Conservation (phyloP, 768 basidiomycete species). For the Royoungia palumana region DNA sequence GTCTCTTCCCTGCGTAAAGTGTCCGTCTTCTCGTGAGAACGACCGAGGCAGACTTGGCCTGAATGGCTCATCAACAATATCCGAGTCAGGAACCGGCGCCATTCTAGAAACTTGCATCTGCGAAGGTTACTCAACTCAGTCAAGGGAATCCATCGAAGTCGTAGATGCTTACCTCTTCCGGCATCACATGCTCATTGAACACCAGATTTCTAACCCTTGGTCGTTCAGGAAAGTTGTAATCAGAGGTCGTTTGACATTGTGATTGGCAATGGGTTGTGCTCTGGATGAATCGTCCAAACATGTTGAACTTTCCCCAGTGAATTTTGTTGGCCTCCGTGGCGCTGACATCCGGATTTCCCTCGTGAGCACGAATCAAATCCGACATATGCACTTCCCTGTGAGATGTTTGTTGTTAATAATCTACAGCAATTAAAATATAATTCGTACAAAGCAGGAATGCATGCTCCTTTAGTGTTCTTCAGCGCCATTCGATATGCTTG, state of each 20-base stretch:
- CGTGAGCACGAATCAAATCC: slow-evolving; percentile 83
- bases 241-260: slow-evolving; percentile 57
- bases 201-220: slow-evolving; percentile 53
- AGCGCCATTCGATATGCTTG: slow-evolving; percentile 89
- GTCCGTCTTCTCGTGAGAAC: slow-evolving; percentile 31
- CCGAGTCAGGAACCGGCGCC: slow-evolving; percentile 44
- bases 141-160: not conserved
- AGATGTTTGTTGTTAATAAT: slow-evolving; percentile 10
- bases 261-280: slow-evolving; percentile 76
- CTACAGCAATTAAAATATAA: slow-evolving; percentile 1
- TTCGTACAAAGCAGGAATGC: slow-evolving; percentile 79
- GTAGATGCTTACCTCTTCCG: slow-evolving; percentile 51
- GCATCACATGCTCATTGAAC: slow-evolving; percentile 60
- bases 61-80: slow-evolving; percentile 42
- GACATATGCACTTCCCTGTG: slow-evolving; percentile 88
- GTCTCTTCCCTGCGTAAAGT: slow-evolving; percentile 36
- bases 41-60: slow-evolving; percentile 31
- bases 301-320: slow-evolving; percentile 95
- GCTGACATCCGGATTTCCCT: slow-evolving; percentile 74
- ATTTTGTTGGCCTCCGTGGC: slow-evolving; percentile 65
- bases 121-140: slow-evolving; percentile 2
- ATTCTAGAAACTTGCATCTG: slow-evolving; percentile 70
- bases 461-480: slow-evolving; percentile 77
- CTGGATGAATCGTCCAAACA: slow-evolving; percentile 84
- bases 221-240: slow-evolving; percentile 63